A percentile compares a stretch with the other conserved stretches of the same genome.
Conservation (phyloP, 2,329 filamentous ascomycete genomes). For the Nemania sp. region DNA sequence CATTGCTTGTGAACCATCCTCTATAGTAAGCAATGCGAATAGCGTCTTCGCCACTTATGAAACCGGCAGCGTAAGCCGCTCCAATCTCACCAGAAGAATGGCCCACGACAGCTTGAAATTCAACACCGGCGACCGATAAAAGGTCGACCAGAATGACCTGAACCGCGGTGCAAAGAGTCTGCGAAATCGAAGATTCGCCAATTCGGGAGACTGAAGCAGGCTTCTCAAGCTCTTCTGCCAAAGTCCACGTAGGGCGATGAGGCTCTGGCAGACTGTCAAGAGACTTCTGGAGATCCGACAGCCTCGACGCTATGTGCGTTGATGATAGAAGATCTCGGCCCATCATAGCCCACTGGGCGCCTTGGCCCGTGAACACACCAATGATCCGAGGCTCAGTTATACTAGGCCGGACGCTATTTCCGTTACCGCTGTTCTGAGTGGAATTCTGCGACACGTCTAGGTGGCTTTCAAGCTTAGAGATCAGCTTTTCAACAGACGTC, state of each 20-base stretch:
- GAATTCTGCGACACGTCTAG: too few relatives aligned
- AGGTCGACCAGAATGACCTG: conserved; percentile 44
- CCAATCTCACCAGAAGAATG: conserved; percentile 21
- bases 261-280: background rate
- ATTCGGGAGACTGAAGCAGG: background rate
- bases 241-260: background rate
- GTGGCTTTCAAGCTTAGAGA: too few relatives aligned
- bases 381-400: background rate
- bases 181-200: background rate
- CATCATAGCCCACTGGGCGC: conserved; percentile 9
- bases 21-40: conserved; percentile 46
- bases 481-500: too few relatives aligned
- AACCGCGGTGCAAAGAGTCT: conserved; percentile 39
- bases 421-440: background rate
- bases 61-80: conserved; percentile 16
- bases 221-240: background rate
- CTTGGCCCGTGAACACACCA: conserved; percentile 11
- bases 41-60: conserved; percentile 2
- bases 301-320: background rate
- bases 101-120: conserved; percentile 4
- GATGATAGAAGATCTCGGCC: background rate
- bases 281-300: background rate
- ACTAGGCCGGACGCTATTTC: background rate
- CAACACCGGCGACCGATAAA: background rate
- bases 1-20: conserved; percentile 33